These are phyloP conservation scores for Psilocybe subaeruginosa DNA, from an alignment of 768 basidiomycete species.

Conservation along the genomic window DNA sequence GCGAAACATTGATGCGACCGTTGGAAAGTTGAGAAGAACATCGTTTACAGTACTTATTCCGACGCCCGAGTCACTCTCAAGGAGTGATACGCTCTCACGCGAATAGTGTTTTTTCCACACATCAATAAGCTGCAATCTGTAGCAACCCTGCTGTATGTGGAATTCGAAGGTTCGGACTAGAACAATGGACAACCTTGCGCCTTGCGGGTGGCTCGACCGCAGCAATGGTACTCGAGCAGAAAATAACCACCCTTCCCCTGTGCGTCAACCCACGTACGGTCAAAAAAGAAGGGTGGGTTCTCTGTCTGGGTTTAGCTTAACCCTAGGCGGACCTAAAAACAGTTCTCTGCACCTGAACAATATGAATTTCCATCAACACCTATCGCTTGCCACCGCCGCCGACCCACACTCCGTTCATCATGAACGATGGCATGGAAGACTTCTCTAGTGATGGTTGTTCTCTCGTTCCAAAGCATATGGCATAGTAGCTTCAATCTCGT, in stretches of 20 bases:
- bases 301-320: background rate
- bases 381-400: slow-evolving; percentile 23
- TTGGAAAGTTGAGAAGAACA: too few species aligned
- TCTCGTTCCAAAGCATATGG: slow-evolving; percentile 14
- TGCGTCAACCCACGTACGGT: background rate
- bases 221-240: background rate
- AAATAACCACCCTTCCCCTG: background rate
- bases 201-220: background rate
- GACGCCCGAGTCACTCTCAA: too few species aligned
- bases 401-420: slow-evolving; percentile 13
- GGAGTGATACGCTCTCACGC: too few species aligned
- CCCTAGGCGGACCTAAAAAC: slow-evolving; percentile 8
- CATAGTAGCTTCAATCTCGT: background rate
- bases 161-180: slow-evolving; percentile 1
- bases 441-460: slow-evolving; percentile 18
- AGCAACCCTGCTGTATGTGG: background rate
- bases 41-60: too few species aligned
- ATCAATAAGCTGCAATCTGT: background rate
- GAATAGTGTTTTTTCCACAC: background rate
- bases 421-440: slow-evolving; percentile 21
- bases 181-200: background rate
- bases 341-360: slow-evolving; percentile 1
- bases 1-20: background rate
- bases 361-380: background rate
- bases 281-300: slow-evolving; percentile 3